Base-by-base conservation (phyloP, 2,329 filamentous ascomycete species). In the Talaromyces sp. region DNA sequence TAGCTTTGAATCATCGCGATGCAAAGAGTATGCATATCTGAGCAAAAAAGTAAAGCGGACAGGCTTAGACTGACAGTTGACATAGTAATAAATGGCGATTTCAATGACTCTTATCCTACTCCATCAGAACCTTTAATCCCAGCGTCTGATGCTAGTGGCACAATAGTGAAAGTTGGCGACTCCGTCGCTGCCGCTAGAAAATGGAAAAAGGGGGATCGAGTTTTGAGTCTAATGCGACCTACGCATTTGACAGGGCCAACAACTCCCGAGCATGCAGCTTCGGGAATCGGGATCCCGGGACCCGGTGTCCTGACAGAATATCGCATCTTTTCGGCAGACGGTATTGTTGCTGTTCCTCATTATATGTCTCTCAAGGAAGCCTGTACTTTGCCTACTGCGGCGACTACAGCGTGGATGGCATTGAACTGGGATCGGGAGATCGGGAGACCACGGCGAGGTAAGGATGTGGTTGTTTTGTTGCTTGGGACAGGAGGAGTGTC, bases 91-190 rank as follows among this genome's bases (percentile, higher is more conserved):
- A 78, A 66, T 67, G 74, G 61, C 62, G 61, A 56, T 17, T 54
- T 54, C 13, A 39, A 41, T 6, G 61, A 17, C 47, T 54, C 47
- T 3, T 54, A 62, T 39, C 39, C 39, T 10, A 43, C 35, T 15
- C 47, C 50, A 54, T 41, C 47, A 17, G 9, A 62, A 8, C 47
- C 33, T 63, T 70, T 90, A 13, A 85, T 91, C 1, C 88, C 88
- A 1, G 89, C 86, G 75, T 89, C 87, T 19, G 89, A 92, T 75
- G 90, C 89, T 82, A 89, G 87, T 76, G 89, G 89, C 49, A 81
- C 82, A 13, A 80, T 91, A 52, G 78, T 85, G 2, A 74, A 81
- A 17, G 70, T 84, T 33, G 84, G 85, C 41, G 17, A 25, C 39
- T 41, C 35, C 17, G 8, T 54, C n/a, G 73, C 80, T 17, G 79